A percentile compares a stretch with the other conserved stretches of the same genome.
Evolutionary conservation across 805 yeast genomes (phyloP).

Genomic region (Candida dendrica): DNA sequence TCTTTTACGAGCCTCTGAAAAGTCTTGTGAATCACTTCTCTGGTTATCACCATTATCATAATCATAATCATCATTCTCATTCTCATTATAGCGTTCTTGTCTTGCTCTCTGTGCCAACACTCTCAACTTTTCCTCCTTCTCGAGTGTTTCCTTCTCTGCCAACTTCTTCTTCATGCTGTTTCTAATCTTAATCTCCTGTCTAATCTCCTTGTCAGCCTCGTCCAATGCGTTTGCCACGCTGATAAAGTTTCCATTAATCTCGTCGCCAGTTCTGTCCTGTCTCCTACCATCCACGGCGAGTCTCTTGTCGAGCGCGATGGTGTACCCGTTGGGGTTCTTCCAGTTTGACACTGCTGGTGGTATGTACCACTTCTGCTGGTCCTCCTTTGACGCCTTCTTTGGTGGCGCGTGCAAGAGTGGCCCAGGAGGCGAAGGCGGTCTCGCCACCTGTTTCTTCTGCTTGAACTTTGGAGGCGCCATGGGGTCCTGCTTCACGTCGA

Average conservation of each 20-base stretch:
- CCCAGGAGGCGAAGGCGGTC: slow-evolving; percentile 65
- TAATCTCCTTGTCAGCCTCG: slow-evolving; percentile 54
- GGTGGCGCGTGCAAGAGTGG: slow-evolving; percentile 51
- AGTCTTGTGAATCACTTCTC: slow-evolving; percentile 1
- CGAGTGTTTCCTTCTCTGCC: slow-evolving; percentile 42
- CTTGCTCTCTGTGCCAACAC: slow-evolving; percentile 44
- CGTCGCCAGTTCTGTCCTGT: slow-evolving; percentile 25
- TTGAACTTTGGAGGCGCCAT: slow-evolving; percentile 76
- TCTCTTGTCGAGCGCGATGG: slow-evolving; percentile 75
- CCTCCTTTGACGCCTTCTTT: slow-evolving; percentile 52
- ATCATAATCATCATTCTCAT: slow-evolving; percentile 4
- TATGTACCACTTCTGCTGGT: slow-evolving; percentile 74
- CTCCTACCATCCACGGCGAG: slow-evolving; percentile 42
- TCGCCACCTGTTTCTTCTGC: slow-evolving; percentile 61
- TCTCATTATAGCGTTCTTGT: slow-evolving; percentile 20
- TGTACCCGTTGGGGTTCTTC: slow-evolving; percentile 89
- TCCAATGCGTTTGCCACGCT: slow-evolving; percentile 66
- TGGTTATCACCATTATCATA: slow-evolving; percentile 4
- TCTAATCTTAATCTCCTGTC: slow-evolving; percentile 47
- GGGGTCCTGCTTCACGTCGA: slow-evolving; percentile 71
- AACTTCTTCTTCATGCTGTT: slow-evolving; percentile 40
- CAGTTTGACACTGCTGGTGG: slow-evolving; percentile 92
- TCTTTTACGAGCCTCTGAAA: slow-evolving; percentile 24
- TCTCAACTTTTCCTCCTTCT: slow-evolving; percentile 44
- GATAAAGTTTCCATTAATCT: slow-evolving; percentile 51